phyloP scores from a whole-genome alignment of 768 basidiomycete genomes.

The Suillus paluster region DNA sequence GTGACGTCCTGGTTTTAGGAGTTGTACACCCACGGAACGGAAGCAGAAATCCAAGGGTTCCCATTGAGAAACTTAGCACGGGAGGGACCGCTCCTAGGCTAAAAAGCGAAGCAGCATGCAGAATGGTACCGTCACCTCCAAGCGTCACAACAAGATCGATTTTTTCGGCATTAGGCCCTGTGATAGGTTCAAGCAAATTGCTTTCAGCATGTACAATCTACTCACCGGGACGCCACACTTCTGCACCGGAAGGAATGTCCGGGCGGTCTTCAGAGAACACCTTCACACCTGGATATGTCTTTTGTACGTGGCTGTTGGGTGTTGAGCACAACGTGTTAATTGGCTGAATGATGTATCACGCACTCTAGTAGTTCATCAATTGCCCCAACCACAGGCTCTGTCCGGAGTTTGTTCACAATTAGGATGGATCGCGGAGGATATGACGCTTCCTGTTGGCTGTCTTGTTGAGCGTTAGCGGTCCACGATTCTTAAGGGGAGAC shows the following conservation, averaged over 20 bases:
- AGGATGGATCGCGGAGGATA: conserved; percentile 64
- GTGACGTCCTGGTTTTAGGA: background rate
- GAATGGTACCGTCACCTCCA: conserved; percentile 94
- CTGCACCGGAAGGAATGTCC: conserved; percentile 66
- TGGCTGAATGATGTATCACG: conserved; percentile 25
- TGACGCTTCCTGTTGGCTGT: conserved; percentile 26
- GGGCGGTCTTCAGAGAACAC: conserved; percentile 70
- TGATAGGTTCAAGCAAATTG: conserved; percentile 8
- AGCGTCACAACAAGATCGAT: conserved; percentile 90
- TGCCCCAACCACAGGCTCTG: conserved; percentile 74
- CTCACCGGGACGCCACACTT: conserved; percentile 69
- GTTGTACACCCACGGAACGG: conserved; percentile 77
- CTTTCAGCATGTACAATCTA: conserved; percentile 4
- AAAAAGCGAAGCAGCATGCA: conserved; percentile 92
- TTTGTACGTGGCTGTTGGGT: conserved; percentile 54
- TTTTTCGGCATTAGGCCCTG: conserved; percentile 55
- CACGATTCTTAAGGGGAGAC: background rate
- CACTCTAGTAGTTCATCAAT: conserved; percentile 77
- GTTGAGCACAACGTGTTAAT: conserved; percentile 9
- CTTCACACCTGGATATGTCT: conserved; percentile 60
- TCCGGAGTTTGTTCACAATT: conserved; percentile 82
- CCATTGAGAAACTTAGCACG: conserved; percentile 67
- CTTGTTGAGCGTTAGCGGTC: conserved; percentile 28
- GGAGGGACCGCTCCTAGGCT: conserved; percentile 91
- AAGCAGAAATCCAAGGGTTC: conserved; percentile 89